Evolutionary conservation across 495 filamentous ascomycete genomes (phyloP), one percentile per base, ranked within the genome.

Genomic region (Daldinia bambusicola): DNA sequence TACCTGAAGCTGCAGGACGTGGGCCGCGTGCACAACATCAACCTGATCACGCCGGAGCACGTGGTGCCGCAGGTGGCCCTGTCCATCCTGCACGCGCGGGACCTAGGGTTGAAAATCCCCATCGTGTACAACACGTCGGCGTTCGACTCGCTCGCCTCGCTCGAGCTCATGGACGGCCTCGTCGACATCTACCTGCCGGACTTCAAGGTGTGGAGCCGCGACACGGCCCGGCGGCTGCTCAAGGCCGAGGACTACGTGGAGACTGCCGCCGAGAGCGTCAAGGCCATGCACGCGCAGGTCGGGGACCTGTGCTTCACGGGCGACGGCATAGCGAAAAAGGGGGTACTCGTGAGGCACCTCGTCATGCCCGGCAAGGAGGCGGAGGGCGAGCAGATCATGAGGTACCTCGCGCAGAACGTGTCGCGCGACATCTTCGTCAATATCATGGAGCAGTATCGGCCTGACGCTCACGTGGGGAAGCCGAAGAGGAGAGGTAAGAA

Each of bases 121-220:
- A 89, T 93, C 63, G 81, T 94, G 37, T 93, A 94, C 81, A 94
- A 93, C 67, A 93, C 91, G 0, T 91, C 89, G 0, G 87, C 87
- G 5, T 93, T 90, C 69, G 92, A 93, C 78, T 91, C 88, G 1
- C 77, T 91, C 3, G 88, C 85, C 0, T 91, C 88, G 0, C 75
- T 94, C 0, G 76, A 86, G 38, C 80, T 94, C 2, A 80, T 94
- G 48, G 89, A 93, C 69, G 92, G 91, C 0, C 81, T 93, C 9
- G 86, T 94, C 0, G 91, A 94, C 75, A 91, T 94, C 45, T 93
- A 93, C 75, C 81, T 93, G 8, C 87, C 91, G 0, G 91, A 93
- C 69, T 93, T 94, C 82, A 93, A 94, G 71, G 87, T 92, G 4
- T 94, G 91, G 91, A 83, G 81, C 13, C 75, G 77, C 16, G 77